phyloP scores from a whole-genome alignment of 176 grass and related monocot genomes.

The Alloteropsis semialata region DNA sequence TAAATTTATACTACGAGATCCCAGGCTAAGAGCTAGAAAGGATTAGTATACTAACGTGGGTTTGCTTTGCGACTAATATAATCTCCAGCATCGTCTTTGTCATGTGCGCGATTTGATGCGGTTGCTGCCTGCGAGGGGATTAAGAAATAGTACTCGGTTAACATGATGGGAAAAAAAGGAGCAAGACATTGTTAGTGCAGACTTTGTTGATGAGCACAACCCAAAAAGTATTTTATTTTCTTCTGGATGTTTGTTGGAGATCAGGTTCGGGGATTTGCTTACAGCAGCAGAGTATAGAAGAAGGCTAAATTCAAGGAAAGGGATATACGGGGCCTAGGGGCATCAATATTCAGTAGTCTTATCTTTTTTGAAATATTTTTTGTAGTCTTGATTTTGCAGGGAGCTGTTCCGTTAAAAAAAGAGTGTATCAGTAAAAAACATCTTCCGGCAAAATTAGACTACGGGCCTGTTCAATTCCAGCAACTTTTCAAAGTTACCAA shows the following conservation, averaged over 20 bases:
- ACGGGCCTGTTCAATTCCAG: too few relatives aligned
- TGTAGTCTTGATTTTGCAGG: neutral
- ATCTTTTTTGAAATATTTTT: too few relatives aligned
- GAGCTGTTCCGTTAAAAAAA: too few relatives aligned
- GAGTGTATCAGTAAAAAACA: too few relatives aligned
- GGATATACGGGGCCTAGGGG: too few relatives aligned
- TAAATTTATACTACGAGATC: constrained; percentile 18
- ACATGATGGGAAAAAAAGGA: neutral
- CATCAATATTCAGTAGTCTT: neutral
- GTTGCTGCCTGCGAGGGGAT: neutral
- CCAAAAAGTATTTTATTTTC: neutral
- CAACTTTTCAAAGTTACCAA: too few relatives aligned
- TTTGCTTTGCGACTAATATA: constrained; percentile 7
- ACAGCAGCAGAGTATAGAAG: neutral
- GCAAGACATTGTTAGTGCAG: neutral
- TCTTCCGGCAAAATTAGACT: too few relatives aligned
- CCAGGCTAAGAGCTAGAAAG: neutral
- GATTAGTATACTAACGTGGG: neutral
- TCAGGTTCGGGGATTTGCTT: neutral
- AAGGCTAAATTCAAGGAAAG: neutral
- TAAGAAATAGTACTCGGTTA: neutral
- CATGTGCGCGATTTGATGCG: constrained; percentile 25
- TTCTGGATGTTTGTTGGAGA: neutral
- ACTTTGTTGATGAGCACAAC: constrained; percentile 6
- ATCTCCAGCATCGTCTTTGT: neutral